A percentile compares a stretch with the other conserved stretches of the same genome.
These are phyloP conservation scores for Achaetomiella virescens DNA, from an alignment of 495 filamentous ascomycete genomes.

Conservation along the genomic window DNA sequence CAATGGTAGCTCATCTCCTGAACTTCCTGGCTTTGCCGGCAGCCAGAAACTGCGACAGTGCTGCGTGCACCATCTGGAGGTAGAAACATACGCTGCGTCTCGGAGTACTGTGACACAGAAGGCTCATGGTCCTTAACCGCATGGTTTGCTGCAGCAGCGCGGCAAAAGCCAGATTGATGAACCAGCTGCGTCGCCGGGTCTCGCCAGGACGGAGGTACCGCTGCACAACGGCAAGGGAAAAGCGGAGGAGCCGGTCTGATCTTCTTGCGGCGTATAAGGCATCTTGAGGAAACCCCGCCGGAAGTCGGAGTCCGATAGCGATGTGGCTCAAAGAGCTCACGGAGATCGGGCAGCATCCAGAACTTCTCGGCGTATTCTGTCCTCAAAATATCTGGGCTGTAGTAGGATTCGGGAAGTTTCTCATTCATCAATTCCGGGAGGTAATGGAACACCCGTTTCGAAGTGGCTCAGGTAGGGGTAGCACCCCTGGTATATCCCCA, in stretches of 20 bases:
- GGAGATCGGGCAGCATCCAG: constrained; percentile 21
- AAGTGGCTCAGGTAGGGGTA: not conserved
- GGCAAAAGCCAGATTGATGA: constrained; percentile 19
- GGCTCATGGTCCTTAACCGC: constrained; percentile 5
- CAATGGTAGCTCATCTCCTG: constrained; percentile 12
- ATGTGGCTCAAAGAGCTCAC: not conserved
- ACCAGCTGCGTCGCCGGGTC: constrained; percentile 18
- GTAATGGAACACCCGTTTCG: not conserved
- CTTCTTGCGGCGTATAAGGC: not conserved
- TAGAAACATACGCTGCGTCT: constrained; percentile 21
- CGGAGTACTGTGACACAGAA: constrained; percentile 7
- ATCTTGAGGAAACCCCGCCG: not conserved
- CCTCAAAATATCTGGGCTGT: constrained; percentile 10
- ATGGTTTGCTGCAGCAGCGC: constrained; percentile 10
- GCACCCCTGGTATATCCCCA: not conserved
- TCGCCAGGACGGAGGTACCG: constrained; percentile 13
- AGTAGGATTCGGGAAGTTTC: constrained; percentile 14
- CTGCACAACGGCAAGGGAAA: constrained; percentile 16
- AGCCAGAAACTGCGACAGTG: constrained; percentile 3
- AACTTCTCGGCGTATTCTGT: constrained; percentile 10
- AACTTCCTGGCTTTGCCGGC: not conserved
- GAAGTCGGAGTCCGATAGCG: not conserved
- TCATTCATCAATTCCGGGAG: constrained; percentile 11
- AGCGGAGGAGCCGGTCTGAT: constrained; percentile 12
- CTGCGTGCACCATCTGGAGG: constrained; percentile 18